Evolutionary conservation across 177 flowering plant species (phyloP).

Genomic region (Tripterygium wilfordii): DNA sequence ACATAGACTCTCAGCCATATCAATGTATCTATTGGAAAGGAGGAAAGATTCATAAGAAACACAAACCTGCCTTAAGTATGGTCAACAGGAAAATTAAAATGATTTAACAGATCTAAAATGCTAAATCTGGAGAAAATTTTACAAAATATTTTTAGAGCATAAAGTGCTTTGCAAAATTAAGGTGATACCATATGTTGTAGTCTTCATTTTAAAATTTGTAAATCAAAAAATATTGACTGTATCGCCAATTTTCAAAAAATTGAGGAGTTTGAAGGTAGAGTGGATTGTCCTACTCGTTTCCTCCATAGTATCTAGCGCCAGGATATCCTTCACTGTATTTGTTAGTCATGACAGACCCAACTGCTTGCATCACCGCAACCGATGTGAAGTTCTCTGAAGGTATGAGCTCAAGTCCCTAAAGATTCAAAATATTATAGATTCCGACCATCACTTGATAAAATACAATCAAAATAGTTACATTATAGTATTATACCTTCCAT

Average conservation of each 20-base stretch:
- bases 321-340: constrained; percentile 99
- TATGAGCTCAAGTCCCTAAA: constrained; percentile 90
- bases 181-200: too few relatives aligned
- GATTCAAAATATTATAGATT: not conserved
- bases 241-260: too few relatives aligned
- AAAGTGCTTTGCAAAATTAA: too few relatives aligned
- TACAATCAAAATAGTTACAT: not conserved
- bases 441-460: not conserved
- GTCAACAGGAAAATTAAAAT: too few relatives aligned
- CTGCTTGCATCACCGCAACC: constrained; percentile 98
- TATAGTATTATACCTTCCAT: constrained; percentile 99
- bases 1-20: constrained; percentile 96
- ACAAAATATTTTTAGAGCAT: too few relatives aligned
- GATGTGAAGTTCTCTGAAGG: constrained; percentile 99
- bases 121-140: too few relatives aligned
- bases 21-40: constrained; percentile 65
- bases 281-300: constrained; percentile 91
- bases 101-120: too few relatives aligned
- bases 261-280: too few relatives aligned
- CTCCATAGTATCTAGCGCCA: constrained; percentile 99
- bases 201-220: too few relatives aligned
- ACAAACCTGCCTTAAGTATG: not conserved
- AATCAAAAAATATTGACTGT: too few relatives aligned
- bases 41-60: not conserved
- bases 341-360: constrained; percentile 98